Evolutionary conservation across 1,284 basidiomycete genomes (phyloP).

Genomic region (Uromyces viciae-fabae): DNA sequence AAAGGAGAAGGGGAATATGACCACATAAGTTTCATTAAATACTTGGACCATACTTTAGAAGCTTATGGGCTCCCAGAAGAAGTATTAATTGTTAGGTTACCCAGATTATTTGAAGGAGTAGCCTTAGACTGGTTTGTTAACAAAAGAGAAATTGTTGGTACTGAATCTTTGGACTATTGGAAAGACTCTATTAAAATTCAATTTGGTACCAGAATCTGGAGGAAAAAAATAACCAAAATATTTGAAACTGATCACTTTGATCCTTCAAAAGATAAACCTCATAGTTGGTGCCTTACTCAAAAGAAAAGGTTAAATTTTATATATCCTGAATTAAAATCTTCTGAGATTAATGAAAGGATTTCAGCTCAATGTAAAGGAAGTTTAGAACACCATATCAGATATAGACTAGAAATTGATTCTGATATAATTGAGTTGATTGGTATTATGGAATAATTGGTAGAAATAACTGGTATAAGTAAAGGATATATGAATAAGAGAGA

Average conservation of each 20-base stretch:
- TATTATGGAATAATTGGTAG: not conserved
- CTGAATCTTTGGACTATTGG: not conserved
- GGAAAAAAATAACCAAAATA: not conserved
- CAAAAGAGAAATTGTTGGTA: not conserved
- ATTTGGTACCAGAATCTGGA: not conserved
- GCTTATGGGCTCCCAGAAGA: not conserved
- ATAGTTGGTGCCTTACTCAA: not conserved
- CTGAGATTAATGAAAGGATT: not conserved
- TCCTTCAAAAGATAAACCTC: not conserved
- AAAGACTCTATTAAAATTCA: not conserved
- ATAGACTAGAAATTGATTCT: not conserved
- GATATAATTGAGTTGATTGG: not conserved
- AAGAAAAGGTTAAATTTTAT: not conserved
- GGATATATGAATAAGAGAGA: not conserved
- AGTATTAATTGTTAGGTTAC: not conserved
- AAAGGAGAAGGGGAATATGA: not conserved
- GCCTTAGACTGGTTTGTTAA: not conserved
- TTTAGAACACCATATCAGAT: not conserved
- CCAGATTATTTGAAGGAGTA: not conserved
- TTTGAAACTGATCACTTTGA: constrained; percentile 7
- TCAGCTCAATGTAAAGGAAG: not conserved
- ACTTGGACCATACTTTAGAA: not conserved
- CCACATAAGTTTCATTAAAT: not conserved
- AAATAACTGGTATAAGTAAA: not conserved
- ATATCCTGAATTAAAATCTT: not conserved